Evolutionary conservation across 2,329 filamentous ascomycete genomes (phyloP).

Genomic region (Cladosporium sp.): DNA sequence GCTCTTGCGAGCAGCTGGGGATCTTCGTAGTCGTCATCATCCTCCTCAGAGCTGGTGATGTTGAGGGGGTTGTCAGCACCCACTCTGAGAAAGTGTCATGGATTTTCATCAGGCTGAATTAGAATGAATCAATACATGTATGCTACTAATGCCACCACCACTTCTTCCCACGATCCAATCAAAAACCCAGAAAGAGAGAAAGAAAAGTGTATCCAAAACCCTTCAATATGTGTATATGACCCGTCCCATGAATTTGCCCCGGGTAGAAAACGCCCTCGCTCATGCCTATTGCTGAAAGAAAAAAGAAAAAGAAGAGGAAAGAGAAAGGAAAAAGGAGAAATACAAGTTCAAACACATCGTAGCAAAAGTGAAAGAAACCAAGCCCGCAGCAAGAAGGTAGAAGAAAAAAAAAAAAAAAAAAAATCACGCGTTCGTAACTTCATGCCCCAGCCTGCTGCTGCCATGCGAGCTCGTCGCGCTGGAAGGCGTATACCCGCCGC

Average conservation of each 20-base stretch:
- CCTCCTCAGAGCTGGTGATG: no score
- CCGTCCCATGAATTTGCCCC: no score
- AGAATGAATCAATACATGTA: no score
- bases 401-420: background rate
- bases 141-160: no score
- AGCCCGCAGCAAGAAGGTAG: background rate
- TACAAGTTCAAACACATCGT: background rate
- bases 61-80: no score
- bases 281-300: background rate
- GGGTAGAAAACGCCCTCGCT: slow-evolving; percentile 11
- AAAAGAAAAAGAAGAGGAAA: background rate
- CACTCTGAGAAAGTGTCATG: no score
- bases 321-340: background rate
- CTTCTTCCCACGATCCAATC: no score
- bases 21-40: no score
- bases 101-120: no score
- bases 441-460: background rate
- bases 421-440: background rate
- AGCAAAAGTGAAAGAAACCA: background rate
- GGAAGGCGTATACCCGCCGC: slow-evolving; percentile 2
- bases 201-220: background rate
- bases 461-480: slow-evolving; percentile 4
- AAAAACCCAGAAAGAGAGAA: no score
- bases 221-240: no score
- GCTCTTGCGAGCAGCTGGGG: no score